phyloP scores from a whole-genome alignment of 75 land plant genomes.

The Sequoiadendron giganteum region DNA sequence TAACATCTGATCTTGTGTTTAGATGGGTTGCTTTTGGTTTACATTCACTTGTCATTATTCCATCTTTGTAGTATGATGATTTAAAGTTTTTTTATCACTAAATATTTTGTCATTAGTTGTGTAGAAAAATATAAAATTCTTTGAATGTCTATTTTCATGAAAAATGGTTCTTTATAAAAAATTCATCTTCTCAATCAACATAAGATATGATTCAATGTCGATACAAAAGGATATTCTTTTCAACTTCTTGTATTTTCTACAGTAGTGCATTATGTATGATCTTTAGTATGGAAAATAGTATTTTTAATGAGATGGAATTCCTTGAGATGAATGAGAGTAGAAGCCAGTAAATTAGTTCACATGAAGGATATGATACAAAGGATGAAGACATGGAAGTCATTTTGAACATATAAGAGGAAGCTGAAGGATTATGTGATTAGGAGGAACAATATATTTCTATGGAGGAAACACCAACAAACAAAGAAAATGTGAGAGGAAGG shows the following conservation, averaged over 20 bases:
- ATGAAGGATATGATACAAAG: too few species aligned
- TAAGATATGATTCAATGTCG: slow-evolving; percentile 37
- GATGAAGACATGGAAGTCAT: too few species aligned
- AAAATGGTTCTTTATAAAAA: slow-evolving; percentile 49
- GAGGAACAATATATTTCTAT: too few species aligned
- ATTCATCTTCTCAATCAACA: slow-evolving; percentile 17
- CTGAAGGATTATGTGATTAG: too few species aligned
- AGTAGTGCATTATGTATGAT: not conserved
- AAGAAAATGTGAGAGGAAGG: too few species aligned
- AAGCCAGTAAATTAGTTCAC: too few species aligned
- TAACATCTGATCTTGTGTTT: not conserved
- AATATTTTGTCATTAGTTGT: not conserved
- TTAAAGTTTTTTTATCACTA: not conserved
- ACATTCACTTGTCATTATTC: not conserved
- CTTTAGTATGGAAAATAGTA: too few species aligned
- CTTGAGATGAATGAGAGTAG: too few species aligned
- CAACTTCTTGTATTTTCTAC: not conserved
- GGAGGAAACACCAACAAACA: too few species aligned
- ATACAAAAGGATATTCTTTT: slow-evolving; percentile 25
- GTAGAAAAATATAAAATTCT: not conserved
- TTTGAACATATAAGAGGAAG: too few species aligned
- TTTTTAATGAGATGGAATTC: too few species aligned
- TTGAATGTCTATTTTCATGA: slow-evolving; percentile 18
- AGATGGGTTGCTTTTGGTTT: not conserved
- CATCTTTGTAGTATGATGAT: not conserved